Evolutionary conservation across 2,329 filamentous ascomycete species (phyloP), one percentile per base, ranked within the genome.

Genomic region (Colletotrichum higginsianum): DNA sequence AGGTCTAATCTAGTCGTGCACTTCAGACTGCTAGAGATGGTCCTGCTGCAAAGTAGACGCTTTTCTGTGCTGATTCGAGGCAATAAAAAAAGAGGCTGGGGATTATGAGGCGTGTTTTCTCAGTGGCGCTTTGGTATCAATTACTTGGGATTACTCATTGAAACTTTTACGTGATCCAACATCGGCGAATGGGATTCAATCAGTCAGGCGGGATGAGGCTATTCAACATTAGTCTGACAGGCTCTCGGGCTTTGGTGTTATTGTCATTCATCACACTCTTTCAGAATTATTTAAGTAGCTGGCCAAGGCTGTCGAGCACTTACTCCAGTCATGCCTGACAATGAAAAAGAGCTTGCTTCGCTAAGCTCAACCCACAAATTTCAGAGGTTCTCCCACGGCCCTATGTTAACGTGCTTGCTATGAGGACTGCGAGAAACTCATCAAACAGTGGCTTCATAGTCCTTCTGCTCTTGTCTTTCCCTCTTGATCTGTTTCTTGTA

Each of bases 401-500:
- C 8, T 9, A 2, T 35, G 9, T 11, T 35, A 35, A 35, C 9
- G 30, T 35, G 30, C 30, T 35, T 35, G 30, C 30, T 35, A 9
- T 2, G 30, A 35, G 8, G 8, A 35, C 8, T 35, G 30, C 30
- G 8, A 35, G 8, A 35, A 35, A 35, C 30, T 35, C 30, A 2
- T 9, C 30, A 35, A 8, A 35, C 7, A 15, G 13, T 12, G 13
- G 40, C 23, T 18, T 46, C 7, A 18, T 46, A 2, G 5, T 7
- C 15, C 46, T 50, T 13, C 8, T 13, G 38, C 35, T 50, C 58
- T 11, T 50, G 61, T 58, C 61, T 67, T 71, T 77, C 72, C 42
- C 30, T 60, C 61, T 75, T 62, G n/a, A 77, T 74, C 61, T 61
- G 66, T 68, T 75, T 75, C 73, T 79, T 80, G 42, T 78, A 80